phyloP scores from a whole-genome alignment of 2,329 filamentous ascomycete genomes.

The Colletotrichum costaricense region DNA sequence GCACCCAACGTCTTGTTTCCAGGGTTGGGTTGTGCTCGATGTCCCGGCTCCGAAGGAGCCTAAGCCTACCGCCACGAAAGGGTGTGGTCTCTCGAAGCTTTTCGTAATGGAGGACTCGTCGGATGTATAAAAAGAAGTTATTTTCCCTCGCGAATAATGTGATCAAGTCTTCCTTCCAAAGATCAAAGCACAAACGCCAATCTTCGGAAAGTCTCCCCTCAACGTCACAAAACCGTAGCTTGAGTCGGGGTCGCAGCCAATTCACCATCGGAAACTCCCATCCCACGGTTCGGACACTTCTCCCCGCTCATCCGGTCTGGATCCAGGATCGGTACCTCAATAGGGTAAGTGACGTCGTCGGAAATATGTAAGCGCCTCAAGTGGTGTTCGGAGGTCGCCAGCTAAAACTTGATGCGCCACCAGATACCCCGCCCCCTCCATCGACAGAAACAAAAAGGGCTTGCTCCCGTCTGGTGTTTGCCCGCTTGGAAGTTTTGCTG shows the following conservation, averaged over 20 bases:
- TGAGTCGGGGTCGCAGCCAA: conserved; percentile 14
- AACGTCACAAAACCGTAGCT: not conserved
- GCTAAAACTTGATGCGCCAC: conserved; percentile 25
- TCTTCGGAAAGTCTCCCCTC: not conserved
- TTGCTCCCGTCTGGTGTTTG: conserved; percentile 11
- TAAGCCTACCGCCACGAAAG: not conserved
- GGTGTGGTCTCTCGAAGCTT: not conserved
- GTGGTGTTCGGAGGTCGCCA: conserved; percentile 19
- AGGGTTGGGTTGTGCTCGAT: conserved; percentile 9
- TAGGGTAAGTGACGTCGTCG: conserved; percentile 34
- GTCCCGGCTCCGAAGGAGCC: not conserved
- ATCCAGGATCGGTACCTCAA: conserved; percentile 3
- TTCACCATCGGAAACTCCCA: conserved; percentile 23
- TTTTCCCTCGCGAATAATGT: not conserved
- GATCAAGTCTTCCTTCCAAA: not conserved
- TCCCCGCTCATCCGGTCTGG: conserved; percentile 22
- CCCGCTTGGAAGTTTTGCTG: conserved; percentile 13
- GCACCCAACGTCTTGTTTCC: not conserved
- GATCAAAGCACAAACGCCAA: not conserved
- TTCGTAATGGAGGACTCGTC: not conserved
- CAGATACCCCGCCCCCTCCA: conserved; percentile 30
- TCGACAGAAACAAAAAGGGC: conserved; percentile 25
- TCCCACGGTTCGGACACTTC: conserved; percentile 16
- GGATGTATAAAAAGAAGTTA: conserved; percentile 11
- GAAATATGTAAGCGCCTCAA: conserved; percentile 28